Base-by-base conservation (phyloP, 345 rosid species). In the Salix viminalis region DNA sequence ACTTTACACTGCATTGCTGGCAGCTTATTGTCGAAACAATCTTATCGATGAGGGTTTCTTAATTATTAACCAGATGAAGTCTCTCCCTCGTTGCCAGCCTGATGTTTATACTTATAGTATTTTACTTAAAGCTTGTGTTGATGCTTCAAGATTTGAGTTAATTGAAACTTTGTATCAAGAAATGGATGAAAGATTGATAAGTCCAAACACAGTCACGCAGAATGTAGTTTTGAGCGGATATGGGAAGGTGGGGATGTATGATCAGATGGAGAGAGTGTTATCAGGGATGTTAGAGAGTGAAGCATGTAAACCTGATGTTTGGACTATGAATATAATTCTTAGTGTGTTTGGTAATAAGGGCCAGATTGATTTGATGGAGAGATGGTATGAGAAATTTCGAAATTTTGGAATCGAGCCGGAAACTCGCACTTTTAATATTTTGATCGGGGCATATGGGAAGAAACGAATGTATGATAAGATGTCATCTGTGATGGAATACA, bases 401-500 rank as follows among this genome's bases (percentile, higher is more conserved):
- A 83, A 85, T 79, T 93, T 90, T 30, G 97, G 97, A 61, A 85
- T 93, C 4, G 92, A 92, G 78, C 97, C 97, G 0, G 99, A 93
- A 78, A 95, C 95, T 7, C 89, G 94, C 15, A 89, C 92, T 73
- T 93, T 91, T 79, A 95, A 95, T 79, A 90, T 91, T 60, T 81
- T 95, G 82, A 95, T 95, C 2, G 95, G 97, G 80, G 85, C 97
- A 34, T 95, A 93, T 52, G 97, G 97, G 71, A 93, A 91, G 90
- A 93, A 89, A 74, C 79, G 89, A 54, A 89, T 89, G 96, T 91
- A 95, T 56, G 97, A 93, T 75, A 90, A 95, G 86, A 93, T 95
- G 97, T 91, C 99, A 0, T 87, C 93, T 0, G 99, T 95, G 73
- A 95, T 95, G 97, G 96, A 93, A 78, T 89, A 88, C 89, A 90